Base-by-base conservation (phyloP, 805 yeast genomes). In the Starmerella tilneyi region DNA sequence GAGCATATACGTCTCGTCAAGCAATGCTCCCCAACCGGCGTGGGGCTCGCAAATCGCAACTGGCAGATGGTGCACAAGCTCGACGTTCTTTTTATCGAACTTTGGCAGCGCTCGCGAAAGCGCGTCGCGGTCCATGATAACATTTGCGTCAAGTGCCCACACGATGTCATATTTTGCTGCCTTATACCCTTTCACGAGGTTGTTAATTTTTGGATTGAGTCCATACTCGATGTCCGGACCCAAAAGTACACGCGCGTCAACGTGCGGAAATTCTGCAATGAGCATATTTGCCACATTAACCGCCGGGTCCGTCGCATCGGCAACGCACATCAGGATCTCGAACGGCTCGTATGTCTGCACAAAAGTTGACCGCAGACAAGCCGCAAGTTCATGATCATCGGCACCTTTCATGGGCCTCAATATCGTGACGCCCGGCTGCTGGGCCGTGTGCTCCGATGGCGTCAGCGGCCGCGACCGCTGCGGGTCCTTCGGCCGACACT, bases 201-300 rank as follows among this genome's bases (percentile, higher is more conserved):
- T 85, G 63, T 84, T 84, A 45, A 85, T 83, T 62, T 85, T 85
- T 6, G 96, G 96, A 56, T 85, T 85, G 5, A 94, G 92, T 2
- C 94, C 94, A 56, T 67, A 80, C 52, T 51, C 47, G 6, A 3
- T 12, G 4, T 55, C 63, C 16, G 66, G 63, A 36, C 76, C 81
- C 2, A 80, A 61, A 49, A 84, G 57, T 5, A 85, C 64, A 49
- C 69, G 68, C 17, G 84, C 72, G 55, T 81, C 76, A 5, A 78
- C 66, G 2, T 69, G 58, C 0, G 83, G 78, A 59, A 78, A 76
- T 48, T 69, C 71, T 1, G 55, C 53, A 6, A 81, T 66, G 15
- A 85, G 62, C 8, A 56, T 55, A 29, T 70, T 49, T 9, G 78
- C 78, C 2, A 81, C 66, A 0, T 76, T 73, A 6, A 83, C 66